phyloP scores from a whole-genome alignment of 2,329 filamentous ascomycete species.

The Trichoderma sp. region DNA sequence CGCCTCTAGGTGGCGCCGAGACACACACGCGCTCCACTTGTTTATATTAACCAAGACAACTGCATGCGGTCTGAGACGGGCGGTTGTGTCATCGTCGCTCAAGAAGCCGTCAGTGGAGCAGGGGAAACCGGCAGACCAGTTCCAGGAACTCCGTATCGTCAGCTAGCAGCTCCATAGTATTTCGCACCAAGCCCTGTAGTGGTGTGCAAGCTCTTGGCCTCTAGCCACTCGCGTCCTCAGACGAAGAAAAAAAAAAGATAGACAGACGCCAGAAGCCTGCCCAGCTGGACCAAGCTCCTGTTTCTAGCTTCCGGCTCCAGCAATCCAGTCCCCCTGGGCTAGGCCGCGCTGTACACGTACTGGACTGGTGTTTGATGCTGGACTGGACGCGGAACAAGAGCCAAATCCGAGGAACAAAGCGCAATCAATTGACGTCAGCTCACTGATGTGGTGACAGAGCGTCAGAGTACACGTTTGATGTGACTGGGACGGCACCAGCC shows the following conservation, averaged over 20 bases:
- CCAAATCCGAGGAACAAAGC: background rate
- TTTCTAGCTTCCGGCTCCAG: background rate
- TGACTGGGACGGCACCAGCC: conserved; percentile 16
- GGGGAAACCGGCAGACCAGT: conserved; percentile 2
- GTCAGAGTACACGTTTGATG: conserved; percentile 11
- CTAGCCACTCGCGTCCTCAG: background rate
- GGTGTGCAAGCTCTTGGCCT: conserved; percentile 5
- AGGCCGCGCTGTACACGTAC: background rate
- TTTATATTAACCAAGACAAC: conserved; percentile 17
- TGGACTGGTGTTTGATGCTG: background rate
- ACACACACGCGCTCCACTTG: conserved; percentile 15
- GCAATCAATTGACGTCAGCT: conserved; percentile 21
- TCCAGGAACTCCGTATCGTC: conserved; percentile 17
- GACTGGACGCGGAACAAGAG: background rate
- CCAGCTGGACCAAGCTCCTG: background rate
- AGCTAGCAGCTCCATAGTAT: conserved; percentile 4
- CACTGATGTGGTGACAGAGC: background rate
- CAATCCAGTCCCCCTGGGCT: background rate
- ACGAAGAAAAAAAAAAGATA: background rate
- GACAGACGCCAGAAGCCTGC: background rate
- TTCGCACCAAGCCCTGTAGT: conserved; percentile 10
- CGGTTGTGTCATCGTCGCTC: conserved; percentile 21
- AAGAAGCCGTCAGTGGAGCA: conserved; percentile 15
- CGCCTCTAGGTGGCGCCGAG: conserved; percentile 14
- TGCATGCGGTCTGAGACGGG: conserved; percentile 17